A percentile compares a stretch with the other conserved stretches of the same genome.
These are phyloP conservation scores for Simplicillium aogashimaense DNA, from an alignment of 2,329 filamentous ascomycete genomes.

Conservation along the genomic window DNA sequence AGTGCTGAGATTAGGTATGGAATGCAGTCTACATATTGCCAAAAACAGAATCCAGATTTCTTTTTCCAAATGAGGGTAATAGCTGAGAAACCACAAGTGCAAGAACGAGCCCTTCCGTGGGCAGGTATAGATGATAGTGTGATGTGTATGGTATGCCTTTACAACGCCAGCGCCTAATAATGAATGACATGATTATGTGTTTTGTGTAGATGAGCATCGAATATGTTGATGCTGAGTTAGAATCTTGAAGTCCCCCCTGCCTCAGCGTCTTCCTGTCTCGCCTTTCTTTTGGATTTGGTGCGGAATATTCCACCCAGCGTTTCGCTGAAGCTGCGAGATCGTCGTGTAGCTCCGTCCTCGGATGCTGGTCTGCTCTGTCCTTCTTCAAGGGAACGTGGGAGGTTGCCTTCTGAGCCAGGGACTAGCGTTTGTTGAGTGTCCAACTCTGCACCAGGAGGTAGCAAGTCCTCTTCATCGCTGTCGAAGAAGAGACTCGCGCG, in stretches of 20 bases:
- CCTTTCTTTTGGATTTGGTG: constrained; percentile 19
- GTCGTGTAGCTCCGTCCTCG: constrained; percentile 12
- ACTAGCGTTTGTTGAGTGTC: constrained; percentile 11
- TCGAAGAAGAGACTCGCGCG: constrained; percentile 45
- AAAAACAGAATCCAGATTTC: too few relatives aligned
- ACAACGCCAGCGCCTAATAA: too few relatives aligned
- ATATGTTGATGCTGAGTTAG: constrained; percentile 8
- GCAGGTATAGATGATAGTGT: too few relatives aligned
- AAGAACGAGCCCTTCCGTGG: too few relatives aligned
- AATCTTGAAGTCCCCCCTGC: constrained; percentile 11
- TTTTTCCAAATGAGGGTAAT: too few relatives aligned
- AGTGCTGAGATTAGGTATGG: too few relatives aligned
- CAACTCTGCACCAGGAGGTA: constrained; percentile 10
- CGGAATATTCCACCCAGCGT: constrained; percentile 29
- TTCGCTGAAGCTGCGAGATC: constrained; percentile 30
- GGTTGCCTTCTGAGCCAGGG: constrained; percentile 16
- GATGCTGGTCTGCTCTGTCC: not conserved
- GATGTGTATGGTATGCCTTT: too few relatives aligned
- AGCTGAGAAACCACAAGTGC: too few relatives aligned
- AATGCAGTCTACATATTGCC: too few relatives aligned
- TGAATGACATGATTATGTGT: too few relatives aligned
- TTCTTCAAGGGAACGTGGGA: constrained; percentile 4
- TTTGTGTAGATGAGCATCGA: too few relatives aligned
- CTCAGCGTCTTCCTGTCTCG: constrained; percentile 3
- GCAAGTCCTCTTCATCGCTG: constrained; percentile 25